phyloP scores from a whole-genome alignment of 2,329 filamentous ascomycete genomes.

The Berkeleyomyces basicola region DNA sequence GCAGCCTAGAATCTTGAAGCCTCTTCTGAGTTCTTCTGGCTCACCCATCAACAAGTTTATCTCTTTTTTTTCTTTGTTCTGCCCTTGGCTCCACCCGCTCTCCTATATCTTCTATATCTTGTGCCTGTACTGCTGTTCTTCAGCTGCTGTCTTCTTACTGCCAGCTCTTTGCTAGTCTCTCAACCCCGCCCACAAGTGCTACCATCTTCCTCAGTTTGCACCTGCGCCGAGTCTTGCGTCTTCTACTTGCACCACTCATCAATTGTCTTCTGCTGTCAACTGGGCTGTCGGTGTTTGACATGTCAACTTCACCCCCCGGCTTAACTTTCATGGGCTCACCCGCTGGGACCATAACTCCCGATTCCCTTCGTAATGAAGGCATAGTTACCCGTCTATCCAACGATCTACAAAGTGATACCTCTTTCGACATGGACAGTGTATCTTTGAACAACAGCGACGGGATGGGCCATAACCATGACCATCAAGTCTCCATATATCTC shows the following conservation, averaged over 20 bases:
- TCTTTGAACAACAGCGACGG: neutral
- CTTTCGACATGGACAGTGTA: neutral
- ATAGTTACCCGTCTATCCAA: neutral
- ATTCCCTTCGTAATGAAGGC: neutral
- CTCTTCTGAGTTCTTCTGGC: neutral
- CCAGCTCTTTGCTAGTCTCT: neutral
- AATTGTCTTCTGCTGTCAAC: neutral
- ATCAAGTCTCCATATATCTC: neutral
- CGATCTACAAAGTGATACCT: neutral
- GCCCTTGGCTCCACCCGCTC: neutral
- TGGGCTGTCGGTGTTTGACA: neutral
- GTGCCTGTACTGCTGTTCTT: neutral
- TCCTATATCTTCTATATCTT: constrained; percentile 2
- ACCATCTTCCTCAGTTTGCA: neutral
- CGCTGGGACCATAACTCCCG: neutral
- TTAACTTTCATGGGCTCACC: constrained; percentile 4
- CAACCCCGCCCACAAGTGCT: neutral
- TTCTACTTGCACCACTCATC: neutral
- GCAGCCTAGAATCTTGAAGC: neutral
- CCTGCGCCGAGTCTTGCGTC: neutral
- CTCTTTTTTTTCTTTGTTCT: neutral
- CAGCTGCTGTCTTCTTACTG: neutral
- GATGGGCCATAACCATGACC: neutral
- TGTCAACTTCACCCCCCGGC: constrained; percentile 5
- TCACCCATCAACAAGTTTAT: neutral